Conservation (phyloP, 345 rosid genomes). For the Eucalyptus pumila region DNA sequence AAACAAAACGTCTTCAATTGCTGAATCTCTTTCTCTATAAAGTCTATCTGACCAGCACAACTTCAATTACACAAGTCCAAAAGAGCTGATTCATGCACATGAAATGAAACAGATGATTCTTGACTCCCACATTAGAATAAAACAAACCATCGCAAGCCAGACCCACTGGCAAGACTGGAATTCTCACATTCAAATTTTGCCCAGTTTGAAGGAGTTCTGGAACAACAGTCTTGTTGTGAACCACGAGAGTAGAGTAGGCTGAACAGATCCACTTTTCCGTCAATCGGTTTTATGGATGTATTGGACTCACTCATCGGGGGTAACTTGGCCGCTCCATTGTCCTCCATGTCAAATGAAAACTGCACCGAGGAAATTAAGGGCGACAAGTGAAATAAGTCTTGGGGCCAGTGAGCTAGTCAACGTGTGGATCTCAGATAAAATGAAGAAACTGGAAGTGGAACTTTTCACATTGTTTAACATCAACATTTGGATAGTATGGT, state of each 20-base stretch:
- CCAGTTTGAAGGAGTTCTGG: conserved; percentile 34
- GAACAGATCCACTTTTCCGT: not conserved
- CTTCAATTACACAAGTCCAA: not conserved
- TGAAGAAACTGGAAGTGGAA: not conserved
- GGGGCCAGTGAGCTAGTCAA: not conserved
- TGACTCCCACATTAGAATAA: not conserved
- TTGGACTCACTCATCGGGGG: not conserved
- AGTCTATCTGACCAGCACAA: not conserved
- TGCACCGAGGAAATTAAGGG: not conserved
- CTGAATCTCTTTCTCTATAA: not conserved
- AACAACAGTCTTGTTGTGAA: not conserved
- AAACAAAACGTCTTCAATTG: not conserved
- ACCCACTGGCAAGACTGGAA: not conserved
- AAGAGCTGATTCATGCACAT: not conserved
- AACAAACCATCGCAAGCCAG: not conserved
- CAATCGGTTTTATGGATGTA: not conserved
- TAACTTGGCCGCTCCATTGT: not conserved
- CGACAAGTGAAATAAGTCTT: not conserved
- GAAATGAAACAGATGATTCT: not conserved
- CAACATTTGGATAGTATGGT: not conserved
- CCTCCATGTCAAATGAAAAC: conserved; percentile 44
- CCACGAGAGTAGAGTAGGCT: not conserved
- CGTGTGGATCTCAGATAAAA: not conserved
- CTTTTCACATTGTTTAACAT: not conserved
- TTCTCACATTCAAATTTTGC: conserved; percentile 59